A percentile compares a stretch with the other conserved stretches of the same genome.
Evolutionary conservation across 495 filamentous ascomycete genomes (phyloP).

Genomic region (Daldinia caldariorum): DNA sequence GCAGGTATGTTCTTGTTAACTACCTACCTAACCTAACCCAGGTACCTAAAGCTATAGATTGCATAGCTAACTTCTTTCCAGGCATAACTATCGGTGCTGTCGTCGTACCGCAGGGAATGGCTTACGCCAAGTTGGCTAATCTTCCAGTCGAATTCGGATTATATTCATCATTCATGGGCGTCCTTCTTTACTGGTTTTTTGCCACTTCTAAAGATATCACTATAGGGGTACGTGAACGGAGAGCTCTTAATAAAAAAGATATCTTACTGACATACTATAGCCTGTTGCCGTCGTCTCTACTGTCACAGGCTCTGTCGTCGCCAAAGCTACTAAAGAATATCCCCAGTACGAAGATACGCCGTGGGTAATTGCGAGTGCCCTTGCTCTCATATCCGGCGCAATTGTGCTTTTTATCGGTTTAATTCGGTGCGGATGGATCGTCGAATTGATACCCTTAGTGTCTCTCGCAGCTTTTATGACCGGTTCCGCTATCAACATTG

Average conservation of each 20-base stretch:
- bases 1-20: constrained; percentile 69
- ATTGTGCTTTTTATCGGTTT: constrained; percentile 86
- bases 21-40: no score
- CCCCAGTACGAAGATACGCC: constrained; percentile 60
- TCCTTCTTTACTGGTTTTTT: constrained; percentile 97
- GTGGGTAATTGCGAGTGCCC: constrained; percentile 74
- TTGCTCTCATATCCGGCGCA: constrained; percentile 82
- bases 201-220: constrained; percentile 99
- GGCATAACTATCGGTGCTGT: constrained; percentile 95
- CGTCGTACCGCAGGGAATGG: constrained; percentile 97
- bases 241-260: constrained; percentile 51
- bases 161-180: constrained; percentile 98
- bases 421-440: constrained; percentile 85
- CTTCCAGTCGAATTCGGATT: constrained; percentile 84
- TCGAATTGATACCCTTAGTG: constrained; percentile 92
- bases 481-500: constrained; percentile 92
- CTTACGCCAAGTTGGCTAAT: constrained; percentile 87
- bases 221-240: constrained; percentile 79
- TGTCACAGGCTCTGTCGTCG: constrained; percentile 81
- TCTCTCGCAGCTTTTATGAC: constrained; percentile 98
- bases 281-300: constrained; percentile 97
- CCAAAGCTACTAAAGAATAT: constrained; percentile 61
- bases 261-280: constrained; percentile 52
- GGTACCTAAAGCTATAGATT: not conserved
- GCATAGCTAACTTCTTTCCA: constrained; percentile 47